phyloP scores from a whole-genome alignment of 1,284 basidiomycete species.

The Fomitopsis schrenkii region DNA sequence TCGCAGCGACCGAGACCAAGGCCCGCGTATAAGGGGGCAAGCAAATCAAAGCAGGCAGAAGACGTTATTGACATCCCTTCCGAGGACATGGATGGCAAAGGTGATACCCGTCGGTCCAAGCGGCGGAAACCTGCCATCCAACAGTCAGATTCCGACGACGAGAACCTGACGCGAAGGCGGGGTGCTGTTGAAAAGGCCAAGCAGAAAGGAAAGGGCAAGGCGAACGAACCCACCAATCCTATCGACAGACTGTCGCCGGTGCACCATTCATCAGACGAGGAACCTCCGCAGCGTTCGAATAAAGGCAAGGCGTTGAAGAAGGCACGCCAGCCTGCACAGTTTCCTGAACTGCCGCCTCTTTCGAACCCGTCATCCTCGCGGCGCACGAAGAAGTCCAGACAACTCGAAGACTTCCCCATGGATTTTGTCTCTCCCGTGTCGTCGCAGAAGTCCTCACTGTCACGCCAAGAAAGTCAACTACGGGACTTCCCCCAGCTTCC shows the following conservation, averaged over 20 bases:
- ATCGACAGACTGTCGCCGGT: slow-evolving; percentile 4
- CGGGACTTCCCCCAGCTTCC: not conserved
- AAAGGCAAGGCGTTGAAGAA: slow-evolving; percentile 6
- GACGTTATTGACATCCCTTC: not conserved
- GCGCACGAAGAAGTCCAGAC: not conserved
- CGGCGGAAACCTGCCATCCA: not conserved
- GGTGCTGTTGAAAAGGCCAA: not conserved
- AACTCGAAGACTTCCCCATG: slow-evolving; percentile 2
- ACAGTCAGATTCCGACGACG: not conserved
- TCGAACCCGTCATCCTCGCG: not conserved
- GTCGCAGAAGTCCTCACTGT: not conserved
- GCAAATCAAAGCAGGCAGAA: not conserved
- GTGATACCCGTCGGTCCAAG: not conserved
- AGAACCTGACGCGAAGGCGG: not conserved
- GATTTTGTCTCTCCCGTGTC: slow-evolving; percentile 9
- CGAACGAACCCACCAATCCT: not conserved
- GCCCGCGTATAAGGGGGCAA: slow-evolving; percentile 10
- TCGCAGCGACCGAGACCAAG: slow-evolving; percentile 10
- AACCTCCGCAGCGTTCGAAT: not conserved
- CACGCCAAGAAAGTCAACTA: not conserved
- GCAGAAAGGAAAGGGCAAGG: not conserved
- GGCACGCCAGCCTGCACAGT: not conserved
- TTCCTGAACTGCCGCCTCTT: not conserved
- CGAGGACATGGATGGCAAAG: not conserved
- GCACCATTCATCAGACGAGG: not conserved